phyloP scores from a whole-genome alignment of 257 asterid species.

The Cruciata laevipes region DNA sequence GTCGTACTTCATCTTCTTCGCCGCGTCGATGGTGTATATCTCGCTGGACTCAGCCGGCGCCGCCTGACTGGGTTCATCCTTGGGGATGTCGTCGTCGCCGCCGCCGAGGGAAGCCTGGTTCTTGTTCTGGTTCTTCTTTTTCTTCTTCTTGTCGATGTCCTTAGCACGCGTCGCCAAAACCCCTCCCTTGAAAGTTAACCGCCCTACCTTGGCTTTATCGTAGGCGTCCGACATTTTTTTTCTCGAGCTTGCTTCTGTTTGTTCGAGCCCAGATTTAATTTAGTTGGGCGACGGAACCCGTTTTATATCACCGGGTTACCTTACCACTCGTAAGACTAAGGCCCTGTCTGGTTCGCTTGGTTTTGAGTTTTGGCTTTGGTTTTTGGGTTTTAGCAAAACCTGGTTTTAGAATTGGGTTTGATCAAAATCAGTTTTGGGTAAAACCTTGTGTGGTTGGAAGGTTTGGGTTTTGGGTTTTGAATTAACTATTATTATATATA shows the following conservation, averaged over 20 bases:
- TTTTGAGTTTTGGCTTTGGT: too few relatives aligned
- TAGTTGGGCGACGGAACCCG: neutral
- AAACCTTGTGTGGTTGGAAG: too few relatives aligned
- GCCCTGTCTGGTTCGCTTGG: too few relatives aligned
- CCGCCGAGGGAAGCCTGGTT: constrained; percentile 18
- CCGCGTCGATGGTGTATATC: constrained; percentile 84
- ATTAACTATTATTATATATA: too few relatives aligned
- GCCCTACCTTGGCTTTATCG: constrained; percentile 65
- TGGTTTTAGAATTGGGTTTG: too few relatives aligned
- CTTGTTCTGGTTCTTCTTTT: constrained; percentile 44
- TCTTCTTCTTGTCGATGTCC: constrained; percentile 70
- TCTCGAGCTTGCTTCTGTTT: neutral
- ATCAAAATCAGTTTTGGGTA: too few relatives aligned
- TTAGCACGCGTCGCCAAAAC: constrained; percentile 71
- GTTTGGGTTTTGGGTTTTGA: too few relatives aligned
- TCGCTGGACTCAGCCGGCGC: constrained; percentile 36
- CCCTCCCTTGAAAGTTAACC: constrained; percentile 92
- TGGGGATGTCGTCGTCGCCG: constrained; percentile 13
- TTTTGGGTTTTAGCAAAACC: too few relatives aligned
- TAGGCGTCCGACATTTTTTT: constrained; percentile 74
- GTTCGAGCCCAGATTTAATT: neutral
- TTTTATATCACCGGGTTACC: neutral
- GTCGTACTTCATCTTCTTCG: constrained; percentile 94
- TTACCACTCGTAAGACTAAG: neutral
- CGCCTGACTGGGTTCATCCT: constrained; percentile 18